These are phyloP conservation scores for Paramyrothecium roridum DNA, from an alignment of 2,329 filamentous ascomycete genomes.

Conservation along the genomic window DNA sequence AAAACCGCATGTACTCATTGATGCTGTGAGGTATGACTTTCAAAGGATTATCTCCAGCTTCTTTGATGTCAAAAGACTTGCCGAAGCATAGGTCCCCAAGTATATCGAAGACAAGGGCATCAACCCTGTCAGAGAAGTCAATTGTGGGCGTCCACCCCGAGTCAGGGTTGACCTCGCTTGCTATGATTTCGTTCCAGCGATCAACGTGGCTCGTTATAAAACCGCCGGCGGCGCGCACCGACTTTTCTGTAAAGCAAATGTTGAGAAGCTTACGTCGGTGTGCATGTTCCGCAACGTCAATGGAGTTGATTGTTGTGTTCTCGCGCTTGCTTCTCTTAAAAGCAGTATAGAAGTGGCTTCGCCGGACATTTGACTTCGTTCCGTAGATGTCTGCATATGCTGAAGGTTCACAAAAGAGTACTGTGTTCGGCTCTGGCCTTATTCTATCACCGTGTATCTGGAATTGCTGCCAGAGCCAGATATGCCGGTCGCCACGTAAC, in stretches of 20 bases:
- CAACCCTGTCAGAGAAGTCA: neutral
- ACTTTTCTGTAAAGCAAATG: constrained; percentile 4
- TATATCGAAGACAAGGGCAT: constrained; percentile 2
- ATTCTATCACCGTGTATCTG: constrained; percentile 3
- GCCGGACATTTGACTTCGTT: constrained; percentile 5
- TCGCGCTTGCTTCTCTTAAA: neutral
- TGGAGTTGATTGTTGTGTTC: neutral
- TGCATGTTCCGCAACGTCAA: constrained; percentile 4
- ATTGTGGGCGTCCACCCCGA: neutral
- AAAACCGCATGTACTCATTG: neutral
- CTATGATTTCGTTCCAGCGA: constrained; percentile 4
- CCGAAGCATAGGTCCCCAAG: constrained; percentile 6
- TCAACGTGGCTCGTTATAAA: constrained; percentile 5
- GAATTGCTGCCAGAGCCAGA: constrained; percentile 6
- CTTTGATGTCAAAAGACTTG: constrained; percentile 5
- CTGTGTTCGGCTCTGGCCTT: constrained; percentile 1
- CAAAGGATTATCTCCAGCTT: constrained; percentile 1
- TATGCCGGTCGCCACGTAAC: constrained; percentile 1
- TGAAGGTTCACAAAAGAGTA: constrained; percentile 3
- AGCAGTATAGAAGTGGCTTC: constrained; percentile 3
- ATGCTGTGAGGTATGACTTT: constrained; percentile 3
- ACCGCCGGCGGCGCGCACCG: neutral
- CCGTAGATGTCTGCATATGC: constrained; percentile 4
- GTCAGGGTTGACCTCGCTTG: neutral
- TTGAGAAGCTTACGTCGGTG: constrained; percentile 1